Percentiles rank a stretch among this genome's conserved stretches.
Evolutionary conservation across 78 protist species (phyloP).

Genomic region (Anaeramoeba ignava): DNA sequence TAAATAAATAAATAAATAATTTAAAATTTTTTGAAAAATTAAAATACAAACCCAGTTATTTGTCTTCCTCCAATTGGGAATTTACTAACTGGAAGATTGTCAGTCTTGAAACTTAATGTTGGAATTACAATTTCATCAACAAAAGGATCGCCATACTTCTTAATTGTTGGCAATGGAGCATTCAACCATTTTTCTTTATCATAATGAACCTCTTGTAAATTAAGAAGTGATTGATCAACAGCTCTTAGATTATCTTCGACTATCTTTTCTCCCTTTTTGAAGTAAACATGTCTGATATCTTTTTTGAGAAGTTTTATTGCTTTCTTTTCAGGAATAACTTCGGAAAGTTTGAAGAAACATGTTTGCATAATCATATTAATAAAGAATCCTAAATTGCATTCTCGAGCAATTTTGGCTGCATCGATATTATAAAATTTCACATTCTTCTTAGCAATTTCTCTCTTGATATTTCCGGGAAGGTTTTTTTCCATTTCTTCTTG

Average conservation of each 20-base stretch:
- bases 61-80: neutral
- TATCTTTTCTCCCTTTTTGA: constrained; percentile 38
- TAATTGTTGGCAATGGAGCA: neutral
- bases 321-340: constrained; percentile 41
- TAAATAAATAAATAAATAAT: neutral
- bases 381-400: constrained; percentile 18
- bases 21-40: neutral
- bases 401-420: constrained; percentile 34
- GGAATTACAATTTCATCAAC: neutral
- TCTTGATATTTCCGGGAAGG: constrained; percentile 26
- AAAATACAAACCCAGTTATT: neutral
- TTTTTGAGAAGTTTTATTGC: constrained; percentile 42
- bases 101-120: neutral
- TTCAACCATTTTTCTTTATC: neutral
- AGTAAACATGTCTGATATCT: constrained; percentile 25
- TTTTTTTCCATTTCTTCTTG: constrained; percentile 24
- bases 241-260: constrained; percentile 37
- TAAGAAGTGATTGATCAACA: constrained; percentile 29
- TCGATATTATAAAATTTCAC: constrained; percentile 38
- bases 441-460: constrained; percentile 26
- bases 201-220: constrained; percentile 11
- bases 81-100: neutral
- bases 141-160: neutral
- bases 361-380: constrained; percentile 62
- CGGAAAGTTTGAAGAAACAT: constrained; percentile 45